Evolutionary conservation across 139 green algal genomes (phyloP), one percentile per base, ranked within the genome.

Genomic region (Tetraselmis striata): DNA sequence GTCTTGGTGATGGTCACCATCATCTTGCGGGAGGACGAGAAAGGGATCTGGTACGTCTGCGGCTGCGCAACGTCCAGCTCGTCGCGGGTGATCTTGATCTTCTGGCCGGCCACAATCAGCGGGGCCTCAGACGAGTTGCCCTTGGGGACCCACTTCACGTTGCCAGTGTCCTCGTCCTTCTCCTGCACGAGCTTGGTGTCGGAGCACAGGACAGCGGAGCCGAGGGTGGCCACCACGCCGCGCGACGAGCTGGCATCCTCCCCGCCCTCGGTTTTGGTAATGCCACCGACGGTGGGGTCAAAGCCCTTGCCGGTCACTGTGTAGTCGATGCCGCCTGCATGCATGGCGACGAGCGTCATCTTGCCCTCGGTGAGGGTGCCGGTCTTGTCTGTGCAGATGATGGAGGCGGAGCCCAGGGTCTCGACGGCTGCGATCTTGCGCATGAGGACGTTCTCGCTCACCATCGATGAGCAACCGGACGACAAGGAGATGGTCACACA

Each of bases 301-400:
- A 82, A 82, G 5, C 79, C 79, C 30, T 82, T 82, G 79, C 79
- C 79, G 28, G 45, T 82, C 26, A 82, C 58, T 27, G 25, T 77
- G 58, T 77, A 82, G 30, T 82, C 79, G 2, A 59, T 28, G 25
- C 26, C 23, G 25, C 79, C 79, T 2, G 79, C 58, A n/a, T n/a
- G n/a, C n/a, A n/a, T n/a, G n/a, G n/a, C n/a, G n/a, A n/a, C n/a
- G n/a, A n/a, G n/a, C n/a, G 27, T 78, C 75, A 78, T 92, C 29
- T 84, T 81, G 81, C 92, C 92, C 2, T 85, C 45, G 5, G 90
- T 92, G 30, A 93, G 78, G 26, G 89, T 93, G 76, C 89, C 89
- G 1, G 88, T 92, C 84, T 93, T 93, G 78, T 93, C 89, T 0
- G 75, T 83, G 86, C 86, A 91, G 30, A 93, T 91, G 58, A 81